Percentiles rank a stretch among this genome's conserved stretches.
Conservation (phyloP, 2,329 filamentous ascomycete species). For the Talaromyces sp. region DNA sequence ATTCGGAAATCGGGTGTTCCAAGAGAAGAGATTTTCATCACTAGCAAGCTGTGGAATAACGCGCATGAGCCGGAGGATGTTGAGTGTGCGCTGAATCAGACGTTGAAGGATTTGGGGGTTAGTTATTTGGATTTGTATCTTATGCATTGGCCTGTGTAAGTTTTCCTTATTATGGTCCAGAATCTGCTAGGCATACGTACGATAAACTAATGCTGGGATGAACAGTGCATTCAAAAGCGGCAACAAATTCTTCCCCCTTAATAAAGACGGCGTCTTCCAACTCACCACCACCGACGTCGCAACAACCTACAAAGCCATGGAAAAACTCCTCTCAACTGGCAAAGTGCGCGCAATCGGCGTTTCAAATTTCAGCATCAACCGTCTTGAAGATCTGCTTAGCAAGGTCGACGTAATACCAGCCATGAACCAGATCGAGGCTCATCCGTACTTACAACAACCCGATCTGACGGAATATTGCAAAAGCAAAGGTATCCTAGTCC, state of each 20-base stretch:
- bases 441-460: slow-evolving; percentile 61
- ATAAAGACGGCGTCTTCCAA: slow-evolving; percentile 55
- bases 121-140: slow-evolving; percentile 79
- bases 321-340: slow-evolving; percentile 50
- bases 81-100: slow-evolving; percentile 66
- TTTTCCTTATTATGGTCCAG: neutral
- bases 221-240: slow-evolving; percentile 32
- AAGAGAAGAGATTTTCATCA: slow-evolving; percentile 75
- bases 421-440: slow-evolving; percentile 76
- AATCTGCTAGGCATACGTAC: neutral
- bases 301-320: slow-evolving; percentile 70
- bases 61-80: slow-evolving; percentile 59
- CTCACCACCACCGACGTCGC: slow-evolving; percentile 48
- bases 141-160: slow-evolving; percentile 69
- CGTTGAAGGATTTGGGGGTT: slow-evolving; percentile 65
- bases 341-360: slow-evolving; percentile 56
- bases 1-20: slow-evolving; percentile 63
- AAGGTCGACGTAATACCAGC: slow-evolving; percentile 60
- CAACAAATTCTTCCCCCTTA: slow-evolving; percentile 41
- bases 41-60: slow-evolving; percentile 80
- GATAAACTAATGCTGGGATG: neutral
- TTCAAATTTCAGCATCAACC: slow-evolving; percentile 53
- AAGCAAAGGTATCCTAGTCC: slow-evolving; percentile 48
- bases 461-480: slow-evolving; percentile 38
- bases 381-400: slow-evolving; percentile 50